Evolutionary conservation across 768 basidiomycete genomes (phyloP), one percentile per base, ranked within the genome.

Genomic region (Tremella fuciformis): DNA sequence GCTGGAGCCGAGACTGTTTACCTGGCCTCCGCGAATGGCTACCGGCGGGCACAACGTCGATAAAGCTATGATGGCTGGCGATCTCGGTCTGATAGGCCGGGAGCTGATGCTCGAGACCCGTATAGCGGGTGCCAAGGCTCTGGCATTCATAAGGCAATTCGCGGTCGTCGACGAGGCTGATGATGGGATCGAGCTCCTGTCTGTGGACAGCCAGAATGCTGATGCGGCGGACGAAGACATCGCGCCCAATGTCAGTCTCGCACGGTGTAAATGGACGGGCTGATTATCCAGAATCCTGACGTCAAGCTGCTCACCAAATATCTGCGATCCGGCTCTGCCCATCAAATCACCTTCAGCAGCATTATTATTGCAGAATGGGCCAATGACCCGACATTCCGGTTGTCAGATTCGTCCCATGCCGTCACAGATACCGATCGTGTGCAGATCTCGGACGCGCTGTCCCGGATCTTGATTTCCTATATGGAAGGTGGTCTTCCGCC

Each of bases 311-410:
- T 97, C 8, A 63, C 82, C 3, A 86, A 89, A 71, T 91, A 96
- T 65, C 78, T 91, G 68, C 83, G 86, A 49, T 93, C 94, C 1
- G 83, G 86, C 6, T 92, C 90, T 70, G 93, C 93, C 83, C 82
- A 97, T 15, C 93, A 96, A 71, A 88, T 88, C 63, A 85, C 91
- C 72, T 77, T 98, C 42, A 80, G 87, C n/a, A 87, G 90, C 16
- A 83, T 89, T 50, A 82, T 98, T 58, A 79, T 91, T 0, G 90
- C 94, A 76, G 91, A 97, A 79, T 97, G 93, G 96, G 89, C 92
- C 3, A 78, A 24, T 3, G 82, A 82, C 19, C 58, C 47, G 19
- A 73, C 71, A 78, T 7, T n/a, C 11, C 26, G 41, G 19, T 1
- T 59, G 78, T 13, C 58, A 69, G 1, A 22, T 34, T n/a, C 16